Percentiles rank a stretch among this genome's conserved stretches.
Conservation (phyloP, 2,329 filamentous ascomycete genomes). For the Nannizzia gypsea region DNA sequence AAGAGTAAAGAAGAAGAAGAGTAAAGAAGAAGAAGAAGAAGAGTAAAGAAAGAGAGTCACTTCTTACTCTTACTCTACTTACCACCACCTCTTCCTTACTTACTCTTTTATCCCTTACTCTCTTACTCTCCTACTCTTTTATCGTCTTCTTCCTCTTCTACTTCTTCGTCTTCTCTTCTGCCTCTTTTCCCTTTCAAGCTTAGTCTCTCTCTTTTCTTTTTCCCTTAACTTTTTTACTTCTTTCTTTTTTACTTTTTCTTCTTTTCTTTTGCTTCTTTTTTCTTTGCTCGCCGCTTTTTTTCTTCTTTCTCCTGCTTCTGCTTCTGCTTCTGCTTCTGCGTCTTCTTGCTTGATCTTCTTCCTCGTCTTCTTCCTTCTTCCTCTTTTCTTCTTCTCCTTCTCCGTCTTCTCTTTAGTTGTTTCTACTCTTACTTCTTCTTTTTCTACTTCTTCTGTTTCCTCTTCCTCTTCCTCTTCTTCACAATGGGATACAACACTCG, state of each 20-base stretch:
- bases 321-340: slow-evolving; percentile 7
- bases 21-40: no score
- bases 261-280: background rate
- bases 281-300: background rate
- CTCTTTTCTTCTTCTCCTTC: slow-evolving; percentile 7
- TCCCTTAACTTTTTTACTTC: background rate
- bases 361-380: slow-evolving; percentile 8
- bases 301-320: slow-evolving; percentile 8
- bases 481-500: slow-evolving; percentile 92
- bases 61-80: no score
- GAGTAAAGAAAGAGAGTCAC: no score
- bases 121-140: background rate
- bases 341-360: slow-evolving; percentile 1
- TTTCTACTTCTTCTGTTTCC: slow-evolving; percentile 6
- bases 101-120: no score
- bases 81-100: no score
- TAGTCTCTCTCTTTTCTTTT: background rate
- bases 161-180: background rate
- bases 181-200: background rate
- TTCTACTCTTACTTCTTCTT: slow-evolving; percentile 6
- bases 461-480: slow-evolving; percentile 9
- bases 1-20: no score
- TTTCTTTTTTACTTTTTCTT: background rate
- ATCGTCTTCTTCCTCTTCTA: background rate
- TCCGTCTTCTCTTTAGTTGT: slow-evolving; percentile 4